A percentile compares a stretch with the other conserved stretches of the same genome.
Conservation (phyloP, 805 yeast genomes). For the Candida saitoana region DNA sequence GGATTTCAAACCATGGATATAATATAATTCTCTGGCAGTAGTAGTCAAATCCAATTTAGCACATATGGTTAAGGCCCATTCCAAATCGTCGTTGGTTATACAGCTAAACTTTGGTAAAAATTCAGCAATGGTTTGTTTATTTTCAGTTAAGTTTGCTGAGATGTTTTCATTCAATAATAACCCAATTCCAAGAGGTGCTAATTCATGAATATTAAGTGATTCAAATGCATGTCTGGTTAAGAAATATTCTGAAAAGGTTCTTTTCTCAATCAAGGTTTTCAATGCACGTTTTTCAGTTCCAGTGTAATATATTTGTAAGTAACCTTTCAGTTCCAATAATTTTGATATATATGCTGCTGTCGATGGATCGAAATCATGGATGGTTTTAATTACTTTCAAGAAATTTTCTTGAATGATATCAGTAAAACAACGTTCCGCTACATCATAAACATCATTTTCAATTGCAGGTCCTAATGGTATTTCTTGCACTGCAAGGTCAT, state of each 20-base stretch:
- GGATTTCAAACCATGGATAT: slow-evolving; percentile 44
- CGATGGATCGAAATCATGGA: slow-evolving; percentile 58
- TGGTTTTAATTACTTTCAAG: slow-evolving; percentile 52
- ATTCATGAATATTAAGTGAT: slow-evolving; percentile 46
- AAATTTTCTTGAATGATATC: slow-evolving; percentile 54
- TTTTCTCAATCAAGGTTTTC: slow-evolving; percentile 13
- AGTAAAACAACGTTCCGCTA: slow-evolving; percentile 41
- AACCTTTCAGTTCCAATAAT: slow-evolving; percentile 60
- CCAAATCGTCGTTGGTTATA: slow-evolving; percentile 68
- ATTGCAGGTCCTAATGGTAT: slow-evolving; percentile 35
- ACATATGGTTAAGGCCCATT: slow-evolving; percentile 73
- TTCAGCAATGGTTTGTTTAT: slow-evolving; percentile 44
- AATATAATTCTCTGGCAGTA: slow-evolving; percentile 54
- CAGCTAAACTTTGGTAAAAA: slow-evolving; percentile 59
- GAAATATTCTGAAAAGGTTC: slow-evolving; percentile 51
- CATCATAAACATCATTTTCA: slow-evolving; percentile 23
- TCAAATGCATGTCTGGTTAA: slow-evolving; percentile 52
- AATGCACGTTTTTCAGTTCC: slow-evolving; percentile 7
- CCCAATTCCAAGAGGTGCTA: slow-evolving; percentile 71
- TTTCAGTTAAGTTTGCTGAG: slow-evolving; percentile 39
- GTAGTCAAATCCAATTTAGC: slow-evolving; percentile 60
- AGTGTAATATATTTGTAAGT: slow-evolving; percentile 39
- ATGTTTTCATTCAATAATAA: slow-evolving; percentile 41
- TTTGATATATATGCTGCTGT: slow-evolving; percentile 62
- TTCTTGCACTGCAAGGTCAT: slow-evolving; percentile 27